phyloP scores from a whole-genome alignment of 805 yeast genomes.

The Yamadazyma philogaea region DNA sequence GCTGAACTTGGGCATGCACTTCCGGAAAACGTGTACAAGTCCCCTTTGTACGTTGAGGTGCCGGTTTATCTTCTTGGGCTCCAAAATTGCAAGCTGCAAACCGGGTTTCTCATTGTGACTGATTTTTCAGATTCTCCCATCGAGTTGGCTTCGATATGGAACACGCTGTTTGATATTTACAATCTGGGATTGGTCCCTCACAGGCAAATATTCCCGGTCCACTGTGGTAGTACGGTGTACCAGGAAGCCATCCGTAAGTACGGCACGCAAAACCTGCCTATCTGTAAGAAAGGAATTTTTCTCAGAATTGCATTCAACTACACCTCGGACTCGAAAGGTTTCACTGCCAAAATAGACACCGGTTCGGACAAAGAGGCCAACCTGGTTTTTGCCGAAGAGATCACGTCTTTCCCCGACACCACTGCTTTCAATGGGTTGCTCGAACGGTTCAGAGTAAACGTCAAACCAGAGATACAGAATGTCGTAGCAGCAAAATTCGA shows the following conservation, averaged over 20 bases:
- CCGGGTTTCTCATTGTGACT: slow-evolving; percentile 4
- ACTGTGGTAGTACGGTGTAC: neutral
- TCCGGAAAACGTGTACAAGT: neutral
- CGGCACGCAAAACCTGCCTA: neutral
- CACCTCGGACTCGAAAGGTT: neutral
- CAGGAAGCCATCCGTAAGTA: neutral
- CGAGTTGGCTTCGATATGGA: neutral
- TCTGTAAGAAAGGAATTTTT: neutral
- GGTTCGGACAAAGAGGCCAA: neutral
- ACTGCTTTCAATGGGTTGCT: neutral
- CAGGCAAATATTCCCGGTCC: neutral
- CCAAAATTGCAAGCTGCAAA: neutral
- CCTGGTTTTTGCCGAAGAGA: neutral
- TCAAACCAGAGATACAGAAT: neutral
- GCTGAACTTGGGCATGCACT: neutral
- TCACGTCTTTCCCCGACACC: neutral
- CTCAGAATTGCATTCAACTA: neutral
- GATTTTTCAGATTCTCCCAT: slow-evolving; percentile 2
- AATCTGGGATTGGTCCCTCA: neutral
- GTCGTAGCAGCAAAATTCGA: neutral
- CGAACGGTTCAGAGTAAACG: neutral
- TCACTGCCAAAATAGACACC: neutral
- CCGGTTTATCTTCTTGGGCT: slow-evolving; percentile 5
- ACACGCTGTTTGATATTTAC: slow-evolving; percentile 1
- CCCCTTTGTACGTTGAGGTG: slow-evolving; percentile 1